A percentile compares a stretch with the other conserved stretches of the same genome.
Evolutionary conservation across 768 basidiomycete genomes (phyloP).

Genomic region (Amanita phalloides): DNA sequence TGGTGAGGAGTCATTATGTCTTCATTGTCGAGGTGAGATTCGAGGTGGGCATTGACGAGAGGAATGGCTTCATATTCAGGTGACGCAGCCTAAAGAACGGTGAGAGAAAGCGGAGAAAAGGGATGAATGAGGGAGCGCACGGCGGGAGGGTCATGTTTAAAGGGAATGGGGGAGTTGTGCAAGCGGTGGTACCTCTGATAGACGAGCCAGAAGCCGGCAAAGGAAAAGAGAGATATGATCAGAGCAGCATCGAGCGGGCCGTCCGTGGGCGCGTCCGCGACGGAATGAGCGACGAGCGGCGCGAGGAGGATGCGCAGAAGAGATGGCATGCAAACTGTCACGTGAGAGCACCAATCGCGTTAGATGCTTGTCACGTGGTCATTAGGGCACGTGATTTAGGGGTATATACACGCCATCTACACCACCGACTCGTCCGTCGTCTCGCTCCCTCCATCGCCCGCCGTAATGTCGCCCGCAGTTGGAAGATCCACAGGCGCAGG

Average conservation of each 20-base stretch:
- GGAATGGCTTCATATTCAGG: constrained; percentile 45
- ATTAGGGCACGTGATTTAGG: too few species aligned
- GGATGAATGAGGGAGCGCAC: constrained; percentile 25
- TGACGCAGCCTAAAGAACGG: constrained; percentile 35
- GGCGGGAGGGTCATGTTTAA: constrained; percentile 44
- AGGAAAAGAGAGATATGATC: constrained; percentile 60
- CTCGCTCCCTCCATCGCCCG: constrained; percentile 11
- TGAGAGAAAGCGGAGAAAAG: not conserved
- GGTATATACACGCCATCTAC: not conserved
- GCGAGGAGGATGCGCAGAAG: constrained; percentile 34
- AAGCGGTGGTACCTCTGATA: constrained; percentile 64
- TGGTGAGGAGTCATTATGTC: constrained; percentile 41
- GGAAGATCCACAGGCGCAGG: constrained; percentile 65
- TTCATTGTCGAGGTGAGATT: constrained; percentile 49
- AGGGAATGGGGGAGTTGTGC: constrained; percentile 64
- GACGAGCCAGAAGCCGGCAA: constrained; percentile 71
- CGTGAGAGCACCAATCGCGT: not conserved
- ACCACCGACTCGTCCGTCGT: not conserved
- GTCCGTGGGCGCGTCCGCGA: constrained; percentile 37
- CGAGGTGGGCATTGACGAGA: constrained; percentile 49
- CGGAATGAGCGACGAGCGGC: constrained; percentile 26
- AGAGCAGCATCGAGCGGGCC: constrained; percentile 53
- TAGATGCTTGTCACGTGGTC: not conserved
- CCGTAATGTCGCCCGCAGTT: constrained; percentile 45
- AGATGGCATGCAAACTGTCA: constrained; percentile 24